phyloP scores from a whole-genome alignment of 192 early-diverging fungal species.

The Mortierella claussenii region DNA sequence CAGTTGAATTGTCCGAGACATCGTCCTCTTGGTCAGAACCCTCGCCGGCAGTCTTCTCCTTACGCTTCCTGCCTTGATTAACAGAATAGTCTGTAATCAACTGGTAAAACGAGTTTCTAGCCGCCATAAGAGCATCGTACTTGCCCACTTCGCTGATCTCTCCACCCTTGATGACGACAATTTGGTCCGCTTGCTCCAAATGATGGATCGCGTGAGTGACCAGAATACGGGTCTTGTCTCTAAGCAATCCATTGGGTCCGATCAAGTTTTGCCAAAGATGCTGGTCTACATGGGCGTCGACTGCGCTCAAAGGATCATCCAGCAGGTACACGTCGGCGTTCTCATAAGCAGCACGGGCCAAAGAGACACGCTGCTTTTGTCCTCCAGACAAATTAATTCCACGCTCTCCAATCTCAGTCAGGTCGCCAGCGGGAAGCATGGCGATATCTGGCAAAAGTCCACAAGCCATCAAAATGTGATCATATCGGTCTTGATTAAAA shows the following conservation, averaged over 20 bases:
- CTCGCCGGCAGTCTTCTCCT: neutral
- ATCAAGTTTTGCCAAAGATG: slow-evolving; percentile 90
- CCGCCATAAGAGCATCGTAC: slow-evolving; percentile 70
- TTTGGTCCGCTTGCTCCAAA: slow-evolving; percentile 69
- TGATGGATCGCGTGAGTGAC: slow-evolving; percentile 86
- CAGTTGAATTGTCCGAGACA: slow-evolving; percentile 51
- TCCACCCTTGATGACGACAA: slow-evolving; percentile 80
- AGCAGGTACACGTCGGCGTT: slow-evolving; percentile 70
- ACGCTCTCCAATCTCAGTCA: slow-evolving; percentile 91
- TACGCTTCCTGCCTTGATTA: slow-evolving; percentile 32
- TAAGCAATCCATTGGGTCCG: slow-evolving; percentile 84
- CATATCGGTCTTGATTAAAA: slow-evolving; percentile 79
- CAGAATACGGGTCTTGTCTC: slow-evolving; percentile 81
- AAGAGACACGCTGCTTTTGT: slow-evolving; percentile 78
- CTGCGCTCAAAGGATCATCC: slow-evolving; percentile 68
- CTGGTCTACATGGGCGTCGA: slow-evolving; percentile 71
- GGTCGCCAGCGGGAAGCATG: slow-evolving; percentile 86
- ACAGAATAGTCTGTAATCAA: slow-evolving; percentile 78
- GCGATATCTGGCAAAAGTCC: slow-evolving; percentile 85
- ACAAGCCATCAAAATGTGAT: slow-evolving; percentile 78
- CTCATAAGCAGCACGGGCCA: slow-evolving; percentile 85
- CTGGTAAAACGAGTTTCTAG: slow-evolving; percentile 64
- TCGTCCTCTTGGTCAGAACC: slow-evolving; percentile 25
- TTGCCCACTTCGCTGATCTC: slow-evolving; percentile 72
- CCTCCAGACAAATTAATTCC: slow-evolving; percentile 94